A percentile compares a stretch with the other conserved stretches of the same genome.
Conservation (phyloP, 768 basidiomycete species). For the Pulveroboletus sp. region DNA sequence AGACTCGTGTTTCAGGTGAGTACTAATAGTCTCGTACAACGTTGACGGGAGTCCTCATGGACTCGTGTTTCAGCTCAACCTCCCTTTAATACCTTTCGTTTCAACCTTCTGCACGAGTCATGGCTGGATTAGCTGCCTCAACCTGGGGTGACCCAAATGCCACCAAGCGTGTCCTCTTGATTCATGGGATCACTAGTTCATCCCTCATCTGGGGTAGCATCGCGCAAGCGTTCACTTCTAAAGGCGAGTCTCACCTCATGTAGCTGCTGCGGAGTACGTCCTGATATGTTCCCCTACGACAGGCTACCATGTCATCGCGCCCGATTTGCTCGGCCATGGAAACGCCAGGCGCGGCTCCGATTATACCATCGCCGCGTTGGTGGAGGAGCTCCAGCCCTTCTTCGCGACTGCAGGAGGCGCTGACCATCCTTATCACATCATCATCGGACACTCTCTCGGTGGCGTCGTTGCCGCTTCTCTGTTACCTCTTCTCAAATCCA, state of each 20-base stretch:
- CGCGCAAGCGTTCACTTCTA: neutral
- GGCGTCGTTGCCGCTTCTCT: too few species aligned
- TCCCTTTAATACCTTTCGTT: too few species aligned
- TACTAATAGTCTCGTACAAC: too few species aligned
- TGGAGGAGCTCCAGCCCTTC: constrained; percentile 9
- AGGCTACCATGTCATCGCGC: constrained; percentile 25
- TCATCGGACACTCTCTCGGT: too few species aligned
- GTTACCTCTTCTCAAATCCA: too few species aligned
- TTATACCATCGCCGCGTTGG: constrained; percentile 13
- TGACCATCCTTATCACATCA: too few species aligned
- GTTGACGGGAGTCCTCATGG: too few species aligned
- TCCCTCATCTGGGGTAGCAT: constrained; percentile 16
- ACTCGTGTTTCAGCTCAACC: too few species aligned
- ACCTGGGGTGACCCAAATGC: constrained; percentile 18
- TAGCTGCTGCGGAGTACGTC: neutral
- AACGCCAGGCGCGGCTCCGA: constrained; percentile 1
- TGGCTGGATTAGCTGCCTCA: constrained; percentile 3
- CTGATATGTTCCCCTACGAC: neutral
- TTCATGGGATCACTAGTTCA: constrained; percentile 17
- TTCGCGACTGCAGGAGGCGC: neutral
- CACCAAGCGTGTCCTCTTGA: constrained; percentile 12
- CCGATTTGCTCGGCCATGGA: constrained; percentile 22
- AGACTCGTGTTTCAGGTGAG: too few species aligned
- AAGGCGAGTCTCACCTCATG: constrained; percentile 3
- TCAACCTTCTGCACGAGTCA: neutral